Evolutionary conservation across 495 filamentous ascomycete genomes (phyloP).

Genomic region (Trichocladium uniseriatum): DNA sequence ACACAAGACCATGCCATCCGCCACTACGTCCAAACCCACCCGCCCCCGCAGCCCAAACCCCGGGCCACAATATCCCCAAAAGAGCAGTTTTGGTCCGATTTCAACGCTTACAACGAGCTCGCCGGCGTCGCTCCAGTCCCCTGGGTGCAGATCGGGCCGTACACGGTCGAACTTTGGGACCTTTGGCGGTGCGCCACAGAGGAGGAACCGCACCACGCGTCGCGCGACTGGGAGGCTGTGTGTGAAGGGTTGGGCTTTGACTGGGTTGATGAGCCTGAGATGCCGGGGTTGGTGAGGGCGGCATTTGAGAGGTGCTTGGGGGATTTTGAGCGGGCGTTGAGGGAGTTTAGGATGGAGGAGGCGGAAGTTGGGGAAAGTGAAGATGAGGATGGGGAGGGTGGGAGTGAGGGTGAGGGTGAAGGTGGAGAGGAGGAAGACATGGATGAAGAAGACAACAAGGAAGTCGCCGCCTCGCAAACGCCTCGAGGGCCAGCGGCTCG

Average conservation of each 20-base stretch:
- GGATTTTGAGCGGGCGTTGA: slow-evolving; percentile 23
- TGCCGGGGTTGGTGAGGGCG: slow-evolving; percentile 27
- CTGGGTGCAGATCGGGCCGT: slow-evolving; percentile 20
- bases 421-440: background rate
- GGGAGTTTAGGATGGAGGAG: slow-evolving; percentile 17
- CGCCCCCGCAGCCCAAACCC: background rate
- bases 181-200: slow-evolving; percentile 26
- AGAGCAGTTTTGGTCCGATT: slow-evolving; percentile 22
- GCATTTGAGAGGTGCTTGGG: slow-evolving; percentile 26
- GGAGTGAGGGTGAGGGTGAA: slow-evolving; percentile 5
- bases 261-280: slow-evolving; percentile 24
- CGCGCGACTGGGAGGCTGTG: slow-evolving; percentile 33
- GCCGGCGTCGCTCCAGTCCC: slow-evolving; percentile 1
- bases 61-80: background rate
- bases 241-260: slow-evolving; percentile 31
- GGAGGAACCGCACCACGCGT: slow-evolving; percentile 15
- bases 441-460: background rate
- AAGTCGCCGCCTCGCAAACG: background rate
- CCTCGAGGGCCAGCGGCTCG: no score
- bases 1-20: no score
- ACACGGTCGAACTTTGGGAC: slow-evolving; percentile 27
- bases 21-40: background rate
- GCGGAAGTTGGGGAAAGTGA: background rate
- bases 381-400: background rate
- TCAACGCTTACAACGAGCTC: slow-evolving; percentile 15